Evolutionary conservation across 176 grass and related monocot genomes (phyloP), one percentile per base, ranked within the genome.

Genomic region (Raddia guianensis): DNA sequence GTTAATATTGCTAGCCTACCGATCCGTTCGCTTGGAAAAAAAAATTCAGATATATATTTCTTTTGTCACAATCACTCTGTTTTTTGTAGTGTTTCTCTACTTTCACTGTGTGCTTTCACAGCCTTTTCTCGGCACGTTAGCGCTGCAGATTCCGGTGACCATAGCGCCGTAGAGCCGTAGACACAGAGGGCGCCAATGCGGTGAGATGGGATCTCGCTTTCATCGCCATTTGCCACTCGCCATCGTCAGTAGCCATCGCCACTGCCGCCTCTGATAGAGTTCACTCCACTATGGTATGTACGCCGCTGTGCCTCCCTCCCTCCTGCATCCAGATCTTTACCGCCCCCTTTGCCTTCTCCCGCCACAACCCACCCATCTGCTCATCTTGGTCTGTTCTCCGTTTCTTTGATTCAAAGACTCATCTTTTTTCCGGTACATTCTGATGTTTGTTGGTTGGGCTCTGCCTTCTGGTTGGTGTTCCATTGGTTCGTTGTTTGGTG

Each of bases 191-290:
- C 2, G 16, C 12, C 18, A 70, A 82, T 49, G 37, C 5, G 45
- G 47, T 64, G 80, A 73, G 69, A 82, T 73, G 69, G 27, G 80
- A 73, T 73, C 80, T 82, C 52, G 71, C 76, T 65, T 82, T 63
- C 35, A 34, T 43, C 27, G 42, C 76, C 18, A 27, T 33, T 73
- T 37, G 77, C 66, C 66, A 35, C 66, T 46, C 43, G 15, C 34
- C 62, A 79, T 62, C 66, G 66, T 53, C 65, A 27, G 27, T 27
- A 0, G 27, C 27, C 27, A 27, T 27, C 27, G 27, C 27, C 62
- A 78, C 76, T 78, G 65, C 66, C 65, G 65, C 54, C 51, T 59
- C 78, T 55, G 66, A 33, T 15, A 63, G 59, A 6, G 32, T 54
- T 1, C 27, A 27, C 27, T 27, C 59, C 59, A 54, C 70, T 64